A percentile compares a stretch with the other conserved stretches of the same genome.
Evolutionary conservation across 139 green algal genomes (phyloP).

Genomic region (Micractinium sp.): DNA sequence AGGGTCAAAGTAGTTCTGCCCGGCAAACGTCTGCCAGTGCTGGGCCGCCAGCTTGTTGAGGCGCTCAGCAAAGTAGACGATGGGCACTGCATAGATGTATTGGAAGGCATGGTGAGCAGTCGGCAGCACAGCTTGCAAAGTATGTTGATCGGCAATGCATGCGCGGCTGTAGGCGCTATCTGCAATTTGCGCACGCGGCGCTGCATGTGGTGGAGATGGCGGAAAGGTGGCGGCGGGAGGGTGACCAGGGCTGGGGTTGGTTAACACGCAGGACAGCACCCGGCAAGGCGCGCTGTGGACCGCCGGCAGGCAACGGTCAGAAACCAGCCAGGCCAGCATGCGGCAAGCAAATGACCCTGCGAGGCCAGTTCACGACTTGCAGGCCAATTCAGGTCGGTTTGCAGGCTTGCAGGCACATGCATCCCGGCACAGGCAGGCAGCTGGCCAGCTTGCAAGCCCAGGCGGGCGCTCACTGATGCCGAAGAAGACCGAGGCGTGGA

Average conservation of each 20-base stretch:
- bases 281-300: no score
- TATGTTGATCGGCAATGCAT: no score
- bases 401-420: background rate
- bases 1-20: slow-evolving; percentile 65
- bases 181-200: background rate
- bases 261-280: background rate
- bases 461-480: slow-evolving; percentile 33
- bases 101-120: no score
- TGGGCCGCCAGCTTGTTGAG: slow-evolving; percentile 47
- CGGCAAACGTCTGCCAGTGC: slow-evolving; percentile 58
- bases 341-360: no score
- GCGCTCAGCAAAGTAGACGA: slow-evolving; percentile 57
- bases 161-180: background rate
- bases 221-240: background rate
- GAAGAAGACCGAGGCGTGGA: slow-evolving; percentile 47
- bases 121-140: no score
- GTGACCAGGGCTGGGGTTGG: background rate
- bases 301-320: no score
- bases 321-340: no score
- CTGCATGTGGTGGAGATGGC: background rate
- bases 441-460: no score
- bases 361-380: no score
- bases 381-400: background rate
- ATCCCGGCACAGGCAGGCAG: background rate
- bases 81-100: slow-evolving; percentile 4